Conservation (phyloP, 176 grass and related monocot species). For the Dendrocalamus sinicus region DNA sequence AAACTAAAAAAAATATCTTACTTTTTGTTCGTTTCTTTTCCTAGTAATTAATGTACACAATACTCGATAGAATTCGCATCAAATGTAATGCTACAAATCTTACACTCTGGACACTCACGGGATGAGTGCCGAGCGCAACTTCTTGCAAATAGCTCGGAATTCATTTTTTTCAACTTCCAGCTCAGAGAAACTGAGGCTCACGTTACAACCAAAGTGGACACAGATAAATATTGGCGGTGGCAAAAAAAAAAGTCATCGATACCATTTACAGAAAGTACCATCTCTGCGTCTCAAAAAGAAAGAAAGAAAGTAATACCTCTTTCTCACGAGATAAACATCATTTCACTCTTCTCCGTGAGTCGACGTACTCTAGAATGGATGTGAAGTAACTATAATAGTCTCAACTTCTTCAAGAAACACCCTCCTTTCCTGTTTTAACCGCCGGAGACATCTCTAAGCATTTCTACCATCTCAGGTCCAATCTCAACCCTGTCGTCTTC, state of each 20-base stretch:
- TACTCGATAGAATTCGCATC: not conserved
- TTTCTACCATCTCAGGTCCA: constrained; percentile 17
- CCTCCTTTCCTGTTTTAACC: not conserved
- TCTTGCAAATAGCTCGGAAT: no score
- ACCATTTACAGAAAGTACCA: not conserved
- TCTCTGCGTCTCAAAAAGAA: no score
- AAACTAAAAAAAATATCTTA: not conserved
- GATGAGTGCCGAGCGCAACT: no score
- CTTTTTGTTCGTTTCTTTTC: not conserved
- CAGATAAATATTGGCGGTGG: not conserved
- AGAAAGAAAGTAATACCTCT: not conserved
- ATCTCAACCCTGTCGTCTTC: constrained; percentile 46
- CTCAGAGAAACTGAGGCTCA: no score
- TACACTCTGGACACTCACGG: not conserved
- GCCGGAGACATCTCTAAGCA: constrained; percentile 13
- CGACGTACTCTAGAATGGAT: not conserved
- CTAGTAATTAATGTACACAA: not conserved
- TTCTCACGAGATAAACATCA: not conserved
- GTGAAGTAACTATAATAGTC: not conserved
- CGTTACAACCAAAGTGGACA: not conserved
- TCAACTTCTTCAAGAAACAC: not conserved
- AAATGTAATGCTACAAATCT: not conserved
- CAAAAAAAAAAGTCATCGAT: not conserved
- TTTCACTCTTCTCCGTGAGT: not conserved
- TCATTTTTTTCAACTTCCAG: no score